Conservation (phyloP, 352 stramenopile species). For the Phytopythium helicoides region DNA sequence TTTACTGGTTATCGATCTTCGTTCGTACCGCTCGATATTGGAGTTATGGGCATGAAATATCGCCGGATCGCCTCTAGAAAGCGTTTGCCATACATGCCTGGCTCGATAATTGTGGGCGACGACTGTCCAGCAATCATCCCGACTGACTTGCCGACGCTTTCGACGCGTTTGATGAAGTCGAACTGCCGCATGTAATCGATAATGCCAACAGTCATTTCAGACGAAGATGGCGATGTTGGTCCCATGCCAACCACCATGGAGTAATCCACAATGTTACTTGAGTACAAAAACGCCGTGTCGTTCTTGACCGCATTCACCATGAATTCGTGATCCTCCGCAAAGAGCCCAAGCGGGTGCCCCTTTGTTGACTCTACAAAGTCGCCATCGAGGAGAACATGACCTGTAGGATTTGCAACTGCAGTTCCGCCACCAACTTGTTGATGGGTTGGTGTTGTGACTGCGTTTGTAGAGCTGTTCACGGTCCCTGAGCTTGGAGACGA, state of each 20-base stretch:
- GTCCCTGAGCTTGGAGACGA: neutral
- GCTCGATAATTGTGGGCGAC: constrained; percentile 98
- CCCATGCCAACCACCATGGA: constrained; percentile 95
- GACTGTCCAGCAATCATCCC: constrained; percentile 98
- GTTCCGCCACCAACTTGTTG: too few relatives aligned
- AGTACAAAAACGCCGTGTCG: constrained; percentile 96
- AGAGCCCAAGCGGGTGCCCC: constrained; percentile 70
- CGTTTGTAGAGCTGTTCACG: constrained; percentile 2
- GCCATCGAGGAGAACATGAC: constrained; percentile 75
- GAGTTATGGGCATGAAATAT: constrained; percentile 97
- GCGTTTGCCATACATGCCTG: constrained; percentile 94
- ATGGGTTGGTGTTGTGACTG: too few relatives aligned
- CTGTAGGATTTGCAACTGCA: neutral
- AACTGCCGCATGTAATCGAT: constrained; percentile 99
- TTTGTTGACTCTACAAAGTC: constrained; percentile 84
- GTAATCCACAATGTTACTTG: constrained; percentile 99
- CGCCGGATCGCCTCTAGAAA: constrained; percentile 94
- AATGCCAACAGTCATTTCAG: constrained; percentile 95
- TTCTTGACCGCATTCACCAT: constrained; percentile 92
- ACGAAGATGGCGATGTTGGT: constrained; percentile 30
- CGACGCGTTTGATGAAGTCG: constrained; percentile 98
- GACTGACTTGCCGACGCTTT: constrained; percentile 97
- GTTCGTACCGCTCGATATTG: constrained; percentile 54
- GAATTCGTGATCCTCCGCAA: constrained; percentile 69
- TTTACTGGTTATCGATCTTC: constrained; percentile 26